Evolutionary conservation across 2,329 filamentous ascomycete species (phyloP).

Genomic region (Alternaria novae-zelandiae): DNA sequence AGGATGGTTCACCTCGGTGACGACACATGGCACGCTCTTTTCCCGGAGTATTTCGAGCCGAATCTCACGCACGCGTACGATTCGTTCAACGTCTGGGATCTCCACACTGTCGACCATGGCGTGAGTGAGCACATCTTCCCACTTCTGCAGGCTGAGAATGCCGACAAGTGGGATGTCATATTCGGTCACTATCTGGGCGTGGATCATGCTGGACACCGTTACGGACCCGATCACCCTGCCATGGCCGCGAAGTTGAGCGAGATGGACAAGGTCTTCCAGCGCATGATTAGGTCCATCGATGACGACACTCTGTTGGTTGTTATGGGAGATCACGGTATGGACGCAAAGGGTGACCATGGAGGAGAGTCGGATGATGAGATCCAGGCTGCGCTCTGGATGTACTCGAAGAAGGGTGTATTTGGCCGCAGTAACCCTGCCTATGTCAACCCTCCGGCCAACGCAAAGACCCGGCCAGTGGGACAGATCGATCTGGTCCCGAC

Average conservation of each 20-base stretch:
- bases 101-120: slow-evolving; percentile 96
- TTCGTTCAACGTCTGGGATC: slow-evolving; percentile 97
- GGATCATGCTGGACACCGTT: slow-evolving; percentile 95
- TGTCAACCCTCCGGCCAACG: slow-evolving; percentile 66
- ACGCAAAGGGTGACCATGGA: slow-evolving; percentile 95
- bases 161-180: slow-evolving; percentile 85
- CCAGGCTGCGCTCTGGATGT: slow-evolving; percentile 97
- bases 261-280: slow-evolving; percentile 82
- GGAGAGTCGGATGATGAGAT: slow-evolving; percentile 97
- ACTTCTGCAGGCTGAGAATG: slow-evolving; percentile 70
- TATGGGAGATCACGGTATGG: slow-evolving; percentile 99
- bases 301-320: slow-evolving; percentile 88
- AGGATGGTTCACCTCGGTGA: slow-evolving; percentile 94
- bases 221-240: slow-evolving; percentile 88
- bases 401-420: slow-evolving; percentile 85
- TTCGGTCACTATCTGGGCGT: slow-evolving; percentile 94
- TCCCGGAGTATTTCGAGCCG: slow-evolving; percentile 89
- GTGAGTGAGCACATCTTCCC: slow-evolving; percentile 91
- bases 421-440: slow-evolving; percentile 72
- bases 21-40: slow-evolving; percentile 94
- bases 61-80: slow-evolving; percentile 90
- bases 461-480: slow-evolving; percentile 74
- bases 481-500: slow-evolving; percentile 98
- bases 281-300: slow-evolving; percentile 75
- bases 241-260: slow-evolving; percentile 91